phyloP scores from a whole-genome alignment of 305 asterid species.

The Andrographis paniculata region DNA sequence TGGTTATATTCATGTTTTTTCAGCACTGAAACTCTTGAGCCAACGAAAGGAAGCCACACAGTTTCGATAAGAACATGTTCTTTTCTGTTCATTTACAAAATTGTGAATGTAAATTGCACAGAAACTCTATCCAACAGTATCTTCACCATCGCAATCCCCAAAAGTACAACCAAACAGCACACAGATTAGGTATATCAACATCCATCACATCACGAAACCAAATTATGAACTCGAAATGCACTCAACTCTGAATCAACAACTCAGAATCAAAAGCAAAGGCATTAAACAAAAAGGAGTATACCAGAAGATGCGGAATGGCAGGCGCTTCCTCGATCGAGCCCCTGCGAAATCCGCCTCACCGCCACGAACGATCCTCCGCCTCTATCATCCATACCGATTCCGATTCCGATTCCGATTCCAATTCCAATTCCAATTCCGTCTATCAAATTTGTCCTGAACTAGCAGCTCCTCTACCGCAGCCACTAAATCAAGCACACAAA shows the following conservation, averaged over 20 bases:
- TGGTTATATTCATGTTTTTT: background rate
- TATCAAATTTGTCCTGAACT: no score
- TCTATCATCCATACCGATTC: slow-evolving; percentile 64
- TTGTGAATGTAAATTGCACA: background rate
- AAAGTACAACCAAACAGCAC: background rate
- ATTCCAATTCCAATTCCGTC: no score
- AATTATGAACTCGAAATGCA: background rate
- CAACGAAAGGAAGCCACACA: no score
- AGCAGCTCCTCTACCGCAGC: no score
- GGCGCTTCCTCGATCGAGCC: slow-evolving; percentile 76
- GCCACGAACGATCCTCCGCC: slow-evolving; percentile 92
- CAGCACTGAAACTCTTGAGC: background rate
- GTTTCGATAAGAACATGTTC: no score
- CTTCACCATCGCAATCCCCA: background rate
- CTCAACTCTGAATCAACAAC: no score
- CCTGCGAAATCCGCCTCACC: slow-evolving; percentile 87
- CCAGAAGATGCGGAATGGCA: slow-evolving; percentile 77
- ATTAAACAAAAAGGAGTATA: slow-evolving; percentile 26
- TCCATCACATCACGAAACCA: background rate
- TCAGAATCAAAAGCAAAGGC: slow-evolving; percentile 9
- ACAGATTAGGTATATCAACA: background rate
- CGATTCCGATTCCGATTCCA: no score
- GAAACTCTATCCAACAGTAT: slow-evolving; percentile 8
- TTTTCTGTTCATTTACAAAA: no score
- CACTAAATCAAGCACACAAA: slow-evolving; percentile 8